A percentile compares a stretch with the other conserved stretches of the same genome.
phyloP scores from a whole-genome alignment of 2,329 filamentous ascomycete genomes.

The Claviceps monticola region DNA sequence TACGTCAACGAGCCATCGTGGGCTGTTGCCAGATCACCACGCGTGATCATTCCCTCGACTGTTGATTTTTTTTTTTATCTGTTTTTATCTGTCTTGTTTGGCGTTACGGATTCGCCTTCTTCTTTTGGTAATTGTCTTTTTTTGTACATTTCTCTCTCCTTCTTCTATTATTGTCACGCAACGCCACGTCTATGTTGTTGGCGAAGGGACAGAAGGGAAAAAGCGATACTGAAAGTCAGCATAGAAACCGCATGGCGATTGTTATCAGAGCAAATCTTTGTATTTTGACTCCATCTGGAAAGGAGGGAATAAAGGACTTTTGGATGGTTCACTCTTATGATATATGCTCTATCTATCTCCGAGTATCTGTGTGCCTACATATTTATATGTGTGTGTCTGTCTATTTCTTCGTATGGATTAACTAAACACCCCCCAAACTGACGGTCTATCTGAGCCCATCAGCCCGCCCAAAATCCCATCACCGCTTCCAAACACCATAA shows the following conservation, averaged over 20 bases:
- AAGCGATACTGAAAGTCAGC: background rate
- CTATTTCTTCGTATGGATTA: no score
- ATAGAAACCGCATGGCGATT: constrained; percentile 2
- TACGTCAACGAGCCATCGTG: background rate
- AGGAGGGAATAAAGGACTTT: no score
- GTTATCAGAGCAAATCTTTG: background rate
- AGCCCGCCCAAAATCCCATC: no score
- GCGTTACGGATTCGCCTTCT: background rate
- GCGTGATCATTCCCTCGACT: background rate
- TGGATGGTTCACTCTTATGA: background rate
- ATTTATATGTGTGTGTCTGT: no score
- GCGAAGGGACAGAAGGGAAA: background rate
- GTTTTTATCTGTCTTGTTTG: background rate
- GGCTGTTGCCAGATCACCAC: background rate
- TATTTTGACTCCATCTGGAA: background rate
- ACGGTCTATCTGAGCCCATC: no score
- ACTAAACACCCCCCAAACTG: no score
- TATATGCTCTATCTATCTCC: no score
- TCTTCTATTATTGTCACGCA: no score
- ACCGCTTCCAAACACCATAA: no score
- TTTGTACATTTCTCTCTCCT: background rate
- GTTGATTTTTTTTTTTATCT: background rate
- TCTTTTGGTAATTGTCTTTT: background rate
- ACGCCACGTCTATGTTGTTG: no score
- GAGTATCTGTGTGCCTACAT: no score